Conservation (phyloP, 139 green algal species). For the Nannochloris sp. region DNA sequence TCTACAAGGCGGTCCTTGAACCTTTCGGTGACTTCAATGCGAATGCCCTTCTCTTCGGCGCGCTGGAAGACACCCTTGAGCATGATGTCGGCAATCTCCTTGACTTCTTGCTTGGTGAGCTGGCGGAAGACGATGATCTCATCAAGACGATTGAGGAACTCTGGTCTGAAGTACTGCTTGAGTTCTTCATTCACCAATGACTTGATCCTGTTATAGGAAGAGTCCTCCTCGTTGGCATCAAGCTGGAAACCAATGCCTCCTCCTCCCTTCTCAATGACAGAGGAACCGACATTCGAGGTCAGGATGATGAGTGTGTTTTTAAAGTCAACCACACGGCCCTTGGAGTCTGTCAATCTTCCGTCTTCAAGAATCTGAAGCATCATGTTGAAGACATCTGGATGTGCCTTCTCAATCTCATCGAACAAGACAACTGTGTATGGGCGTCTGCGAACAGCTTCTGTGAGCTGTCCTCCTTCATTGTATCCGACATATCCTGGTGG, state of each 20-base stretch:
- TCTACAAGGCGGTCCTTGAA: conserved; percentile 85
- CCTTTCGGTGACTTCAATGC: conserved; percentile 80
- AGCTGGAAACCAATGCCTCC: conserved; percentile 75
- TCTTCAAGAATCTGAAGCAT: conserved; percentile 98
- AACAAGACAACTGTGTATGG: conserved; percentile 99
- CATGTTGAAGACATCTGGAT: conserved; percentile 99
- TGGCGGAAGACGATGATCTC: conserved; percentile 99
- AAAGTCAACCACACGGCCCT: conserved; percentile 96
- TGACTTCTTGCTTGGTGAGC: conserved; percentile 97
- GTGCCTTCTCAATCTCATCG: conserved; percentile 99
- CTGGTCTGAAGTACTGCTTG: conserved; percentile 96
- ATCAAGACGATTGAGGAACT: conserved; percentile 99
- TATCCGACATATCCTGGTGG: conserved; percentile 98
- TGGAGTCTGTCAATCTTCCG: conserved; percentile 80
- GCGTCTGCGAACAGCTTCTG: conserved; percentile 87
- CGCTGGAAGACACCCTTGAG: conserved; percentile 87
- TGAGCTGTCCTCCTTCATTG: conserved; percentile 97
- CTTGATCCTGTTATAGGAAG: conserved; percentile 86
- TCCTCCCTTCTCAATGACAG: conserved; percentile 92
- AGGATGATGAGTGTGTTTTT: conserved; percentile 99
- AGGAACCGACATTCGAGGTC: conserved; percentile 94
- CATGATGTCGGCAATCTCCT: conserved; percentile 98
- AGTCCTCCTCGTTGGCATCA: conserved; percentile 39
- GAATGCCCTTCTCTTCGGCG: conserved; percentile 92
- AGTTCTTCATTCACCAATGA: conserved; percentile 96